Conservation (phyloP, 1,139 yeast species). For the Torulaspora globosa region DNA sequence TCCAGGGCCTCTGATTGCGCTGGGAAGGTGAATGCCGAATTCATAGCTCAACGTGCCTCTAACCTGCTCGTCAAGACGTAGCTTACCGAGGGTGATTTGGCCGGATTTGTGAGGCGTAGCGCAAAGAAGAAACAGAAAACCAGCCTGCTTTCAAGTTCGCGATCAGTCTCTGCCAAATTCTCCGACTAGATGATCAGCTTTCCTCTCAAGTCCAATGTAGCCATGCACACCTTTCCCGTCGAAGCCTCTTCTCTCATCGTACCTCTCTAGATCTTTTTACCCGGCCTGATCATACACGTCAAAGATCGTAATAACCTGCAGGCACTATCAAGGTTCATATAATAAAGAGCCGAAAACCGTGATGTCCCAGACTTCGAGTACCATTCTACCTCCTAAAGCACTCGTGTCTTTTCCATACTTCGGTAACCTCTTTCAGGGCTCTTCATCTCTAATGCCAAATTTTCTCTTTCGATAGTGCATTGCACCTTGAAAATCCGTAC, state of each 20-base stretch:
- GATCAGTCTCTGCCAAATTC: background rate
- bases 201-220: background rate
- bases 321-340: background rate
- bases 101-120: background rate
- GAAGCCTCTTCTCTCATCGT: background rate
- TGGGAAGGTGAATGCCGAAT: slow-evolving; percentile 24
- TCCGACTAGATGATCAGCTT: background rate
- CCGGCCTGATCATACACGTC: background rate
- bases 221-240: background rate
- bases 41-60: slow-evolving; percentile 13
- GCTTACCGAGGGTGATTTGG: background rate
- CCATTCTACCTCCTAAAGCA: too few relatives aligned
- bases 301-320: background rate
- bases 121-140: slow-evolving; percentile 1
- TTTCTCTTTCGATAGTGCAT: too few relatives aligned
- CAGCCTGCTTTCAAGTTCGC: slow-evolving; percentile 2
- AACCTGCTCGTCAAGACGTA: background rate
- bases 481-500: too few relatives aligned
- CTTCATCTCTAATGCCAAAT: too few relatives aligned
- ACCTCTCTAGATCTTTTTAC: background rate
- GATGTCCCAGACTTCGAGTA: too few relatives aligned
- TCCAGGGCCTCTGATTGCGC: slow-evolving; percentile 11
- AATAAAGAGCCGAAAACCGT: too few relatives aligned
- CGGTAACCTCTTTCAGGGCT: too few relatives aligned
- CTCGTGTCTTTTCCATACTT: too few relatives aligned